These are phyloP conservation scores for Penicillium sclerotigenum DNA, from an alignment of 2,329 filamentous ascomycete species.

Conservation along the genomic window DNA sequence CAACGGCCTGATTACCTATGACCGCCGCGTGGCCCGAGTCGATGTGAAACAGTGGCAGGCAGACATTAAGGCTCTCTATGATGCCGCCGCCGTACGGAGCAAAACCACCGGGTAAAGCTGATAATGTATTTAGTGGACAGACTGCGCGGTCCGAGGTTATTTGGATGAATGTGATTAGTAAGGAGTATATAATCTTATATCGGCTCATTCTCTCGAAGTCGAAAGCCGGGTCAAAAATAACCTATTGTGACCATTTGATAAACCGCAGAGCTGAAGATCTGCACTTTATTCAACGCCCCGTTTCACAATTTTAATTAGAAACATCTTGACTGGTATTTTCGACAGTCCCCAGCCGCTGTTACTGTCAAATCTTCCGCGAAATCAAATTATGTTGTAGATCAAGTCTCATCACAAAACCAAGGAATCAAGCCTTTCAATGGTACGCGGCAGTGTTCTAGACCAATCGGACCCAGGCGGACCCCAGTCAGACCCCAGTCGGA, in stretches of 20 bases:
- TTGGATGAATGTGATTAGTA: neutral
- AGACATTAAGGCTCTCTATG: conserved; percentile 60
- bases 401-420: conserved; percentile 5
- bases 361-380: conserved; percentile 9
- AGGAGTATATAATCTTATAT: conserved; percentile 1
- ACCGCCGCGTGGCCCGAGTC: conserved; percentile 56
- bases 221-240: neutral
- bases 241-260: neutral
- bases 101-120: conserved; percentile 6
- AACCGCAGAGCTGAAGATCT: neutral
- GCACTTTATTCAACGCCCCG: neutral
- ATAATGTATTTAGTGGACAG: neutral
- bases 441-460: too few species aligned
- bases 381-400: conserved; percentile 14
- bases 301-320: neutral
- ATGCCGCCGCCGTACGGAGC: conserved; percentile 45
- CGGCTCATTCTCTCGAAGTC: neutral
- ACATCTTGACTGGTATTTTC: neutral
- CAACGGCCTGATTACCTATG: conserved; percentile 68
- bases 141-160: neutral
- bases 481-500: too few species aligned
- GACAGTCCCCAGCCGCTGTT: neutral
- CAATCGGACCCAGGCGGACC: too few species aligned
- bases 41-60: conserved; percentile 57
- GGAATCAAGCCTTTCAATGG: conserved; percentile 3